phyloP scores from a whole-genome alignment of 2,329 filamentous ascomycete genomes.

The Botryotinia convoluta region DNA sequence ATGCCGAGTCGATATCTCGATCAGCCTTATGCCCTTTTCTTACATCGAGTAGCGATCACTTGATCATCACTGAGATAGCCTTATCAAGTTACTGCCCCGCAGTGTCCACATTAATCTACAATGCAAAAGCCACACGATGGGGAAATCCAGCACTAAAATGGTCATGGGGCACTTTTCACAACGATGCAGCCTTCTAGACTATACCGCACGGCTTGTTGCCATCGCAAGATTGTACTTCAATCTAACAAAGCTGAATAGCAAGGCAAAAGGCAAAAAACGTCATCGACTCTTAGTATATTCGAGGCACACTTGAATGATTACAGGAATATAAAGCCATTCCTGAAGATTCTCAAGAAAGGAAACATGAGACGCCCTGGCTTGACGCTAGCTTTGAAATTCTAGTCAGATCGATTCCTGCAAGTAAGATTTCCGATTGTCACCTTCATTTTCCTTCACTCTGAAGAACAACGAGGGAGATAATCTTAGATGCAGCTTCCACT shows the following conservation, averaged over 20 bases:
- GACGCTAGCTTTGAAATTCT: background rate
- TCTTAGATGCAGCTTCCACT: background rate
- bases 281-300: background rate
- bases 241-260: background rate
- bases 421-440: background rate
- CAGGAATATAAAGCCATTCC: background rate
- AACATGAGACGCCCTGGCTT: background rate
- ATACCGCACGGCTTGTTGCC: background rate
- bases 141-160: background rate
- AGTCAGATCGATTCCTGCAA: background rate
- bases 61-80: background rate
- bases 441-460: background rate
- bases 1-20: background rate
- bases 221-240: conserved; percentile 7
- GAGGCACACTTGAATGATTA: background rate
- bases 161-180: background rate
- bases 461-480: background rate
- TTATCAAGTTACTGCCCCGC: conserved; percentile 1
- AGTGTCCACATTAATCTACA: background rate
- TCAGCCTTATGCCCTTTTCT: background rate
- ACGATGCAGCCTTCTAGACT: background rate
- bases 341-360: background rate
- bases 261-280: background rate
- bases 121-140: background rate
- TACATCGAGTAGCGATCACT: background rate